phyloP scores from a whole-genome alignment of 768 basidiomycete species.

The Trametes meyenii region DNA sequence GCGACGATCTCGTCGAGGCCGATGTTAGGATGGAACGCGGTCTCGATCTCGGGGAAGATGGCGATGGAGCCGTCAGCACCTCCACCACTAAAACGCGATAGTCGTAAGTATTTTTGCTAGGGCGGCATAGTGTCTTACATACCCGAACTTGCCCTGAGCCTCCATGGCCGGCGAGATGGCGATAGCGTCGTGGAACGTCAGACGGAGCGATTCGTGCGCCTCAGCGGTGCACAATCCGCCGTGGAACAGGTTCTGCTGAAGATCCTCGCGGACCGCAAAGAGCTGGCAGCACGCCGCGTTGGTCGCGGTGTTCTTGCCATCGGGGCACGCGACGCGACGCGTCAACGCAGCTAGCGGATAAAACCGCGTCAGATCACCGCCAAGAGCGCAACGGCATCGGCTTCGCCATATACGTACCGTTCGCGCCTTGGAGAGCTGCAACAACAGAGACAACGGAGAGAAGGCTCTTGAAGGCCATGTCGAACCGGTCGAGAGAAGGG shows the following conservation, averaged over 20 bases:
- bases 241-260: constrained; percentile 34
- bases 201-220: constrained; percentile 33
- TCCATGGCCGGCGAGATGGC: constrained; percentile 18
- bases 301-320: constrained; percentile 32
- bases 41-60: constrained; percentile 45
- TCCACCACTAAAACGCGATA: constrained; percentile 22
- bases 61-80: constrained; percentile 54
- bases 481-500: not conserved
- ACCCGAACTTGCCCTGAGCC: constrained; percentile 19
- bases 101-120: not conserved
- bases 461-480: constrained; percentile 31
- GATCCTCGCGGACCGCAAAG: constrained; percentile 35
- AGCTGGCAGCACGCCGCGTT: constrained; percentile 37
- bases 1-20: constrained; percentile 28
- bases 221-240: constrained; percentile 37
- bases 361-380: not conserved
- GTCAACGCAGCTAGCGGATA: constrained; percentile 22
- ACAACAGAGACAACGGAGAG: constrained; percentile 24
- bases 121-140: not conserved
- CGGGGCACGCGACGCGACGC: constrained; percentile 34
- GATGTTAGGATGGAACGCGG: constrained; percentile 44
- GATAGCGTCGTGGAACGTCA: constrained; percentile 34
- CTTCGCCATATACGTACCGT: constrained; percentile 14
- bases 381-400: not conserved
- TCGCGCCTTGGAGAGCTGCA: constrained; percentile 25